Conservation (phyloP, 345 rosid genomes). For the Microthlaspi erraticum region DNA sequence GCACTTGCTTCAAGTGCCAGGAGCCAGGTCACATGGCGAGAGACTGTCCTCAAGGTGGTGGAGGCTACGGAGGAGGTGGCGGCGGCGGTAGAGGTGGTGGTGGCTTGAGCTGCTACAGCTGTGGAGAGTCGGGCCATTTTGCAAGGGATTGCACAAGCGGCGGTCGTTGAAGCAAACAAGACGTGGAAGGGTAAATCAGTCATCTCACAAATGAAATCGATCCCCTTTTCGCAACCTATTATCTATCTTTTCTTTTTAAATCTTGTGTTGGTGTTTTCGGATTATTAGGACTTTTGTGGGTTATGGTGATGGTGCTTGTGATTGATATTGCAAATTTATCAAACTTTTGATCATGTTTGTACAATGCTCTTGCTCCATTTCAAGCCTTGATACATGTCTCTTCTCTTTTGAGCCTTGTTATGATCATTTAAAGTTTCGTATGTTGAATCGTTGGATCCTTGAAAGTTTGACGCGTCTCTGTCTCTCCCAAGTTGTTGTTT, state of each 20-base stretch:
- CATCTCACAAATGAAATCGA: conserved; percentile 2
- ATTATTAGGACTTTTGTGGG: conserved; percentile 22
- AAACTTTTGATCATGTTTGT: not conserved
- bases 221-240: conserved; percentile 2
- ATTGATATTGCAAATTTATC: conserved; percentile 22
- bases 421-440: not conserved
- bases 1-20: conserved; percentile 40
- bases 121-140: conserved; percentile 71
- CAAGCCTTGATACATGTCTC: not conserved
- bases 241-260: not conserved
- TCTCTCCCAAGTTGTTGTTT: too few species aligned
- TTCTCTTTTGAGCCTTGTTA: not conserved
- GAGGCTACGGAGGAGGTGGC: conserved; percentile 23
- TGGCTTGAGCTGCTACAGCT: conserved; percentile 45
- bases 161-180: conserved; percentile 42
- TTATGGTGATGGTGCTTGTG: conserved; percentile 37
- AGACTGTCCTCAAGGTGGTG: conserved; percentile 40
- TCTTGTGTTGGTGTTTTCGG: not conserved
- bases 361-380: not conserved
- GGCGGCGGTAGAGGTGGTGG: conserved; percentile 48
- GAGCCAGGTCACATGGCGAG: conserved; percentile 45
- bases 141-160: conserved; percentile 83
- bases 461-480: too few species aligned
- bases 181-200: conserved; percentile 24
- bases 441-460: too few species aligned